Evolutionary conservation across 2,329 filamentous ascomycete species (phyloP), one percentile per base, ranked within the genome.

Genomic region (Colletotrichum sublineola): DNA sequence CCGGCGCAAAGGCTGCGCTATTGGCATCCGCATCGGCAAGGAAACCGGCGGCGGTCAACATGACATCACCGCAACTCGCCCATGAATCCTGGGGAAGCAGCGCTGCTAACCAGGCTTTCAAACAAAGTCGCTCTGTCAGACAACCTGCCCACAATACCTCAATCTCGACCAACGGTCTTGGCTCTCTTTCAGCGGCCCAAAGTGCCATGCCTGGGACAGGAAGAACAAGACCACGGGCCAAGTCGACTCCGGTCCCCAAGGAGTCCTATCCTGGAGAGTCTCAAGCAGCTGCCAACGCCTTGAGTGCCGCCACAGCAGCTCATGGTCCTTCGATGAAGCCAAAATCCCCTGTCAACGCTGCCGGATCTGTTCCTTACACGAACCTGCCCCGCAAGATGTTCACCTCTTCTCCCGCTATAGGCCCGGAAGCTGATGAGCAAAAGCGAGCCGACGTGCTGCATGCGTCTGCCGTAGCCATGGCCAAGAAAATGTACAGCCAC

Each of bases 391-490:
- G 91, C 73, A 90, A 91, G 73, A 93, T 97, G 90, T 97, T 92
- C 79, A 94, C 92, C 0, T 91, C 93, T 1, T 84, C 90, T 44
- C 94, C 95, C 5, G 92, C 91, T 0, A 89, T 97, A 3, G 86
- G 89, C 36, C 84, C 88, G 2, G 94, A 97, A 77, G 83, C 90
- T 0, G 92, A 96, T 52, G 94, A 97, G 77, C 88, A 91, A 80
- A 91, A 89, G 73, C 90, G 89, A 70, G 89, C 91, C 56, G 92
- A 94, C 75, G 90, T 91, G 5, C 84, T 97, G 3, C 92, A 92
- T 74, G 94, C 94, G 40, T 96, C 94, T 29, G 94, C 95, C 2
- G 85, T 97, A 3, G 94, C 93, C 14, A 97, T 98, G 94, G 95
- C 95, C 8, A 93, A 92, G 81, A 90, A 92, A 76, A 96, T 97